Base-by-base conservation (phyloP, 352 stramenopile genomes). In the Phytophthora multivora region DNA sequence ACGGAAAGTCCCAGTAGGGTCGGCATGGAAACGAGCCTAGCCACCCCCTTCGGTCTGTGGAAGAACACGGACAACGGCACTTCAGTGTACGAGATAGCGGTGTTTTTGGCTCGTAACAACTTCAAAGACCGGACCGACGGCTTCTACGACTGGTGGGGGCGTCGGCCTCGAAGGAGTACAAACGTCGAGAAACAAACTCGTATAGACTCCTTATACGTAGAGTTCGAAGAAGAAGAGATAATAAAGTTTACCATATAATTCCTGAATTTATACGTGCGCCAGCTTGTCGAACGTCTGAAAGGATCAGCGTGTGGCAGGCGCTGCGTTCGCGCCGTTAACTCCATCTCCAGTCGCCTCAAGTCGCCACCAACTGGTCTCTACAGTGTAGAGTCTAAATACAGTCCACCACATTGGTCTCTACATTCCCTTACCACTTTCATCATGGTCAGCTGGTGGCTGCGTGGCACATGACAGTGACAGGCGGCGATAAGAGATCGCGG, bases 91-190 rank as follows among this genome's bases (percentile, higher is more conserved):
- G 73, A 91, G 38, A 51, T 91, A 15, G 77, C 82, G 0, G 70
- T 71, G 4, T 91, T 89, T 58, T 35, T 91, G 21, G 52, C 76
- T 7, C 64, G 67, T 11, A 91, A 91, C 76, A 89, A 89, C 10
- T 91, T 85, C 66, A 89, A 89, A 45, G 53, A 41, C 4, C 35
- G 40, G 5, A 59, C 69, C 5, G 63, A 15, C 0, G 10, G 3
- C 28, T 88, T 83, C 62, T 90, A 76, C 55, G 81, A 90, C 49
- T 90, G 81, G 81, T 90, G 76, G 77, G n/a, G 81, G 81, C 18
- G 79, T 66, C 21, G 82, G 79, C 43, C 61, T 91, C 0, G 71
- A 78, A 19, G 50, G 71, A 69, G 10, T 71, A 86, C 31, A 43
- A n/a, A 69, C 5, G 52, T 76, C 13, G 41, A 73, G 2, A 74